phyloP scores from a whole-genome alignment of 2,329 filamentous ascomycete species.

The Tolypocladium album region DNA sequence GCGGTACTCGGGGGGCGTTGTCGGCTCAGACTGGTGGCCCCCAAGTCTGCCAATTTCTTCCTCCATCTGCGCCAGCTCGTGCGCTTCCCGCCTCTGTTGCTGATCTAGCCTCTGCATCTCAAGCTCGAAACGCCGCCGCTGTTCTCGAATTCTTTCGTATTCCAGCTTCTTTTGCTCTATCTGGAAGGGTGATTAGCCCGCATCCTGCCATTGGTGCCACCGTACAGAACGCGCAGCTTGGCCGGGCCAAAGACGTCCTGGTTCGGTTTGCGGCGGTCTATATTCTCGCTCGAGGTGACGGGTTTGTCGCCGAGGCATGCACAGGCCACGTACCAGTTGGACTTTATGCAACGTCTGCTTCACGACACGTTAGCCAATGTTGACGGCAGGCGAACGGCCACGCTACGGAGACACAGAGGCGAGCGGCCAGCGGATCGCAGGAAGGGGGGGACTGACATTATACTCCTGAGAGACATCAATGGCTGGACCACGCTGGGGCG shows the following conservation, averaged over 20 bases:
- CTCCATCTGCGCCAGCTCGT: slow-evolving; percentile 76
- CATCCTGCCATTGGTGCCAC: not conserved
- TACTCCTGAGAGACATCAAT: slow-evolving; percentile 33
- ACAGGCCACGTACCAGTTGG: slow-evolving; percentile 56
- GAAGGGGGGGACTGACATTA: slow-evolving; percentile 19
- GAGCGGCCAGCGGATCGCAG: not conserved
- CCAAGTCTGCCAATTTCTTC: slow-evolving; percentile 58
- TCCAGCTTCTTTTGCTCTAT: slow-evolving; percentile 90
- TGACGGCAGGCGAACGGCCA: not conserved
- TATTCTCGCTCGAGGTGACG: not conserved
- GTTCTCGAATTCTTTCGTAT: slow-evolving; percentile 82
- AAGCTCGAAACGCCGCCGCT: slow-evolving; percentile 79
- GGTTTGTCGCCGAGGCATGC: not conserved
- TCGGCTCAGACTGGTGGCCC: slow-evolving; percentile 85
- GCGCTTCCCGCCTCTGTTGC: slow-evolving; percentile 71
- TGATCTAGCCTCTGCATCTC: slow-evolving; percentile 86
- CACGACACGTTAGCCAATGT: slow-evolving; percentile 15
- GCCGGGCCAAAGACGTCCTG: not conserved
- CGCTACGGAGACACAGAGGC: not conserved
- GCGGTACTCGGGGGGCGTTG: slow-evolving; percentile 87
- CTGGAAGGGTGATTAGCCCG: slow-evolving; percentile 40
- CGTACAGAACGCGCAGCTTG: not conserved
- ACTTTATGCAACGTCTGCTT: slow-evolving; percentile 57
- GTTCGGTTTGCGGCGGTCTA: not conserved
- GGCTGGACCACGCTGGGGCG: slow-evolving; percentile 37